Evolutionary conservation across 306 rosid species (phyloP), one percentile per base, ranked within the genome.

Genomic region (Herpetospermum pedunculosum): DNA sequence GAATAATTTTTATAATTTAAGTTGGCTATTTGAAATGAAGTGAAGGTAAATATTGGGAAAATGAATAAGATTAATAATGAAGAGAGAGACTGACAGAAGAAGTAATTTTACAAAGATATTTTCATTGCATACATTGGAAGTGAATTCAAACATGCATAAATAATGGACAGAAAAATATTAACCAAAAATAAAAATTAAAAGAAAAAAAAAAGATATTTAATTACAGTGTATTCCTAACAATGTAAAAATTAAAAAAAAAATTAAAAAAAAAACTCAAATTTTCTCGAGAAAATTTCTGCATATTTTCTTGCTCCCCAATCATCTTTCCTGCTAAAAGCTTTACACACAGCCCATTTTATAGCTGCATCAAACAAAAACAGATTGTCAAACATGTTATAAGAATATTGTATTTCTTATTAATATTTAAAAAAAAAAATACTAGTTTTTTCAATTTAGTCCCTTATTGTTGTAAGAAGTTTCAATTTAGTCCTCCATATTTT

Each of bases 251-350:
- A 5, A 49, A 49, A 5, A 30, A 2, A 25, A 9, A 14, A 30
- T n/a, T 5, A 7, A 4, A 4, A 25, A 40, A 43, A 26, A 11
- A 7, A 44, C 55, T 44, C 55, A 69, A 44, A 41, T 67, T 67
- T 67, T 67, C 73, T 67, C 53, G 73, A 67, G 73, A 67, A 67
- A 67, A 67, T 67, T 67, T 67, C 73, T 41, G 8, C 23, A 67
- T n/a, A n/a, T 23, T 67, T 67, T 67, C 73, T 19, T 67, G 73
- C 53, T 41, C 34, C 19, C 73, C 73, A 67, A 67, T 41, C 73
- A 67, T 25, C 73, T 21, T 57, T 29, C 26, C 40, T 40, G 3
- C 40, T 29, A n/a, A 54, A 25, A 58, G 38, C 65, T 58, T 43
- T 67, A 67, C 73, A 62, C 26, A 67, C 12, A 38, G 19, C 30